phyloP scores from a whole-genome alignment of 2,329 filamentous ascomycete species.

The Colletotrichum sidae region DNA sequence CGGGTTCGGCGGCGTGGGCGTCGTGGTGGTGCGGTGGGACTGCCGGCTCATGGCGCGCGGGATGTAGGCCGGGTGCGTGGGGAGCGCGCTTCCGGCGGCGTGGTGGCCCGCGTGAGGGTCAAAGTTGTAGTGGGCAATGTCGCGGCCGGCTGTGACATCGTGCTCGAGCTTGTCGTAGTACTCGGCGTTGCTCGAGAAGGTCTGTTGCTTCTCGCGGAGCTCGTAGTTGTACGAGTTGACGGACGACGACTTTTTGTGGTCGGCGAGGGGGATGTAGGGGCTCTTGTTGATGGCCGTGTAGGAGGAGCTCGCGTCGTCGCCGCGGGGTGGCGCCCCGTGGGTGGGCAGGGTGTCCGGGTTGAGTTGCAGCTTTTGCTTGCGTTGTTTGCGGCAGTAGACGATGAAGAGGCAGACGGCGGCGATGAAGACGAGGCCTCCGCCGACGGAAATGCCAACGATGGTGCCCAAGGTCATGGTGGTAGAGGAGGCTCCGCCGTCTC shows the following conservation, averaged over 20 bases:
- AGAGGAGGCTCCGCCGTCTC: too few species aligned
- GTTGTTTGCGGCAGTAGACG: too few species aligned
- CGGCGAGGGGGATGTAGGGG: slow-evolving; percentile 38
- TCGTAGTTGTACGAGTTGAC: slow-evolving; percentile 40
- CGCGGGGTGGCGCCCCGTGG: too few species aligned
- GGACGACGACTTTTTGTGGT: slow-evolving; percentile 44
- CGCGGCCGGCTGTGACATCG: slow-evolving; percentile 36
- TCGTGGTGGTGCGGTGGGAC: too few species aligned
- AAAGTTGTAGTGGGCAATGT: slow-evolving; percentile 42
- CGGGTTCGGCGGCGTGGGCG: slow-evolving; percentile 28
- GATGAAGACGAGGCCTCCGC: too few species aligned
- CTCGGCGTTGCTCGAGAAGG: slow-evolving; percentile 48
- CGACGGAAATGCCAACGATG: too few species aligned
- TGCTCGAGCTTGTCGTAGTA: slow-evolving; percentile 55
- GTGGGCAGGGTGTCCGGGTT: too few species aligned
- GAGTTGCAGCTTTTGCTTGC: too few species aligned
- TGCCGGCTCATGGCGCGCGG: slow-evolving; percentile 50
- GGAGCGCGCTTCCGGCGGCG: slow-evolving; percentile 49
- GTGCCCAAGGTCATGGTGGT: too few species aligned
- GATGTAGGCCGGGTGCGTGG: slow-evolving; percentile 62
- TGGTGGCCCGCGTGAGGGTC: slow-evolving; percentile 41
- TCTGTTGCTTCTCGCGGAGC: slow-evolving; percentile 40
- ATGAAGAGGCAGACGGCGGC: too few species aligned
- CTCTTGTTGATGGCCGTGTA: slow-evolving; percentile 38
- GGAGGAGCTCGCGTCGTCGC: slow-evolving; percentile 31